Conservation (phyloP, 2,329 filamentous ascomycete genomes). For the Diplodia intermedia region DNA sequence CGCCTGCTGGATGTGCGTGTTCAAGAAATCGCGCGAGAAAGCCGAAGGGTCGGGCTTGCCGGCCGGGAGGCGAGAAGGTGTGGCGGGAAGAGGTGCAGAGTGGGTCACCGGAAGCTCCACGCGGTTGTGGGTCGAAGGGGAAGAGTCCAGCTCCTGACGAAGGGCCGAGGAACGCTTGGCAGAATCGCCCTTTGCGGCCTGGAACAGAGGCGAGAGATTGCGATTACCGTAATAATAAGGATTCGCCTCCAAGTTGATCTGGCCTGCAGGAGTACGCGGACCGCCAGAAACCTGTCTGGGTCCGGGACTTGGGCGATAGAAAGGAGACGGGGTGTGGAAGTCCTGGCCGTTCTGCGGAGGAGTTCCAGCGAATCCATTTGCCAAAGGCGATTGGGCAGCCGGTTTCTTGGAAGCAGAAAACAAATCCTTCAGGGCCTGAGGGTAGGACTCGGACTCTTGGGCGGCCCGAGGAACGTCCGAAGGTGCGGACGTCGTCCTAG, state of each 20-base stretch:
- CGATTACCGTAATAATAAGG: constrained; percentile 54
- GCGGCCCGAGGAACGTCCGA: constrained; percentile 24
- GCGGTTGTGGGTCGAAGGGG: constrained; percentile 17
- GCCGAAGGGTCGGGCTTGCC: constrained; percentile 35
- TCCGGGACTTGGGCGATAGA: constrained; percentile 44
- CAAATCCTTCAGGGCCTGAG: constrained; percentile 54
- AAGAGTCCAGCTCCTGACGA: constrained; percentile 49
- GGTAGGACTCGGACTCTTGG: constrained; percentile 51
- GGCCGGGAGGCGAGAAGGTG: constrained; percentile 32
- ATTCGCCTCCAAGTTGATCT: constrained; percentile 37
- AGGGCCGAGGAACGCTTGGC: constrained; percentile 52
- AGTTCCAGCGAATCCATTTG: background rate
- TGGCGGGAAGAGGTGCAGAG: constrained; percentile 22
- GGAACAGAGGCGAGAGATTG: constrained; percentile 58
- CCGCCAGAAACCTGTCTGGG: constrained; percentile 38
- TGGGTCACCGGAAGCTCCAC: constrained; percentile 3
- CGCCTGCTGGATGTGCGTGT: constrained; percentile 41
- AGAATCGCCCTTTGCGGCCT: constrained; percentile 54
- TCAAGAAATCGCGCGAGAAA: constrained; percentile 43
- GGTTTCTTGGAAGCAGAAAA: constrained; percentile 44
- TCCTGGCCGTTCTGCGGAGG: constrained; percentile 20
- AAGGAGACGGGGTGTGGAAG: constrained; percentile 50
- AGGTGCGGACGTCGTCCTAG: constrained; percentile 49
- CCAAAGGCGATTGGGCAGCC: constrained; percentile 16
- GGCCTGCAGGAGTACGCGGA: constrained; percentile 44